Base-by-base conservation (phyloP, 768 basidiomycete genomes). In the Cystofilobasidium bisporidii region DNA sequence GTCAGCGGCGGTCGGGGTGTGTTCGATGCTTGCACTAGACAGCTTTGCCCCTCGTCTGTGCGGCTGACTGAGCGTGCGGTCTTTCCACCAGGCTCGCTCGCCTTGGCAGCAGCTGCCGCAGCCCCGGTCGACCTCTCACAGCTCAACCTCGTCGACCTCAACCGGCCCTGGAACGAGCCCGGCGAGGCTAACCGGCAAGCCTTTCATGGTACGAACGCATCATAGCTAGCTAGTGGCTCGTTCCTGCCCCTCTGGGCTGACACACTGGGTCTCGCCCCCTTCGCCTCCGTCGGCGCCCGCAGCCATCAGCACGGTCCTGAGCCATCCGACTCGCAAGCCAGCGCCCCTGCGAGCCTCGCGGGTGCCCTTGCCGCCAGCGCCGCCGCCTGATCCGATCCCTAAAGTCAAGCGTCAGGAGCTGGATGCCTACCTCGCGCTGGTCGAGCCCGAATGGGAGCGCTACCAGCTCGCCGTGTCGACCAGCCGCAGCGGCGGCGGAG, bases 271-370 rank as follows among this genome's bases (percentile, higher is more conserved):
- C 1, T 17, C 18, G 33, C 1, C 33, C 38, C 28, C 47, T n/a
- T 15, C 55, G 15, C 15, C 40, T 17, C 30, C 20, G 50, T 45
- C 20, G 2, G 48, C n/a, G 5, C 67, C 20, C 30, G 18, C 75
- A 96, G 93, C 91, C 45, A 92, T 96, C 71, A 93, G 92, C 12
- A 92, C 89, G 22, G 89, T 96, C 32, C 83, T 96, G 61, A 92
- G 92, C 73, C 91, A 88, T 73, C 93, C 93, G 0, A 86, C 87
- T 73, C 88, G 86, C 77, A 83, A 81, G 41, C 86, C 87, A 58
- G 86, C 87, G 10, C 91, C 93, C 17, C 87, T 93, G 36, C 89
- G 94, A 75, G 85, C 91, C 0, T 72, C 77, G 36, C 89, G 93
- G 71, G 88, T 91, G 0, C 77, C 85, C 0, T 79, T 97, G 47